Evolutionary conservation across 805 yeast species (phyloP), one percentile per base, ranked within the genome.

Genomic region (Kregervanrija fluxuum): DNA sequence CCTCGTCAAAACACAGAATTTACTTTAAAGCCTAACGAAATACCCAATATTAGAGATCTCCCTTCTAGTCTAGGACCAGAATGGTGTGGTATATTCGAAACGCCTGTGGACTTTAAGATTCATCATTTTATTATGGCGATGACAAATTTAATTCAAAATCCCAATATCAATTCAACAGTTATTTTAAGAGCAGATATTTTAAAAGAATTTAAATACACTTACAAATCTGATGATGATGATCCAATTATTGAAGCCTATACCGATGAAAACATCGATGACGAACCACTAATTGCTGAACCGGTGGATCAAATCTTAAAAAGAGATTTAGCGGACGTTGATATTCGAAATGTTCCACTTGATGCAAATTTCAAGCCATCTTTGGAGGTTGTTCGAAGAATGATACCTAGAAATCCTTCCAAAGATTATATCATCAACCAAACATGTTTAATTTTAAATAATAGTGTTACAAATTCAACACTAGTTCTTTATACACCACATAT

Each of bases 361-460:
- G 11, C 44, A 2, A 53, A 40, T 22, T 66, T 54, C 44, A 61
- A 56, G 46, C 70, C 72, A 14, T 67, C 68, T 37, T 59, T 62
- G 15, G 79, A 80, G 52, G 65, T 84, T 39, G 86, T 88, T n/a
- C 75, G 97, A 52, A 70, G 95, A 53, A 79, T 90, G 33, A 75
- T 90, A n/a, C 98, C 98, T 10, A 71, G 97, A 62, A 90, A 90
- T 56, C 95, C 96, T 0, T 80, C 77, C 58, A 84, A 86, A 55
- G 98, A 90, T 59, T 74, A 75, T 42, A 76, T 86, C 17, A 79
- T 89, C 49, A 85, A 86, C 59, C 98, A 91, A 62, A 83, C 96
- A 0, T 90, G 97, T 62, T 63, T 79, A 32, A 65, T 77, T 1
- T 64, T 73, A 59, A 66, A 67, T 4, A 52, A 62, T 33, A 41